A percentile compares a stretch with the other conserved stretches of the same genome.
These are phyloP conservation scores for Canavalia ensiformis DNA, from an alignment of 306 rosid genomes.

Conservation along the genomic window DNA sequence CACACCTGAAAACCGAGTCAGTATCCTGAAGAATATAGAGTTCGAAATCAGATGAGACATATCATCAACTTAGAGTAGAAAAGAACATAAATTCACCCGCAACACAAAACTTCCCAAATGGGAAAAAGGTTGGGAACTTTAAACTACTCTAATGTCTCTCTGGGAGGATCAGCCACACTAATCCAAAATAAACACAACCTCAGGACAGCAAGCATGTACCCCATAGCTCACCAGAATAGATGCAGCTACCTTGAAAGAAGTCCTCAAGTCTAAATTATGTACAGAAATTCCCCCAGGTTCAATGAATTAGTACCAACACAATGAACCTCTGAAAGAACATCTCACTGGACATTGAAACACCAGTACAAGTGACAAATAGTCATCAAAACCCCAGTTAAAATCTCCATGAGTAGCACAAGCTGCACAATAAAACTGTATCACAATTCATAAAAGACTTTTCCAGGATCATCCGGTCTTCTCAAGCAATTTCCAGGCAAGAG, in stretches of 20 bases:
- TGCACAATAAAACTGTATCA: conserved; percentile 26
- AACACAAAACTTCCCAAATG: conserved; percentile 57
- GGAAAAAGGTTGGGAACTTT: conserved; percentile 41
- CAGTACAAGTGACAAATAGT: conserved; percentile 7
- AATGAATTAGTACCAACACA: conserved; percentile 48
- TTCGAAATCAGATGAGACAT: conserved; percentile 27
- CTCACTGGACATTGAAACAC: conserved; percentile 42
- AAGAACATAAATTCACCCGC: conserved; percentile 47
- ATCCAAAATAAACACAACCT: conserved; percentile 45
- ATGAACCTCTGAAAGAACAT: conserved; percentile 60
- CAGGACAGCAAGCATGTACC: conserved; percentile 25
- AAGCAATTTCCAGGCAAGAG: conserved; percentile 84
- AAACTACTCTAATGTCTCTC: conserved; percentile 35
- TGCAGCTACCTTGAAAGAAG: conserved; percentile 49
- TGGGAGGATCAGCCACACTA: conserved; percentile 44
- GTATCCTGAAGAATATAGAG: conserved; percentile 8
- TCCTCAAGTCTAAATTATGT: conserved; percentile 57
- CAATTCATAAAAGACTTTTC: neutral
- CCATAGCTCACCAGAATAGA: conserved; percentile 40
- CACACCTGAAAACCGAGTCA: neutral
- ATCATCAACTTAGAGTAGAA: conserved; percentile 33
- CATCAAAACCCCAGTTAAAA: conserved; percentile 45
- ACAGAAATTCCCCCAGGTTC: conserved; percentile 52
- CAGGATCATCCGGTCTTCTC: conserved; percentile 56
- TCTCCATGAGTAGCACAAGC: conserved; percentile 48